Evolutionary conservation across 2,329 filamentous ascomycete genomes (phyloP), one percentile per base, ranked within the genome.

Genomic region (Beauveria pseudobassiana): DNA sequence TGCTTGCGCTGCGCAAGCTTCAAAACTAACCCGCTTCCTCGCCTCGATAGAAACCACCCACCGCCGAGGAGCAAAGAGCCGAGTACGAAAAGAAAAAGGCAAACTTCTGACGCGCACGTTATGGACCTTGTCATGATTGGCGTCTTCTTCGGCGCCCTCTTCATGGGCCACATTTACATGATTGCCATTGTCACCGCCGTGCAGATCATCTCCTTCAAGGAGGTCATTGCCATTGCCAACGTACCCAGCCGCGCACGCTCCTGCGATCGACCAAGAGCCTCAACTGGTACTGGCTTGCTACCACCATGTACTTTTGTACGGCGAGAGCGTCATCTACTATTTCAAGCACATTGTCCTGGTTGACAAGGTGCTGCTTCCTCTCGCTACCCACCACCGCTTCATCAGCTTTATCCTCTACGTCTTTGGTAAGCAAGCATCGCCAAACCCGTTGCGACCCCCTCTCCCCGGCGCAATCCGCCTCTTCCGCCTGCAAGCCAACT

Each of bases 241-340:
- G 91, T 98, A 8, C 93, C 95, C 59, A 96, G 91, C 74, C 87
- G 90, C 70, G 93, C 93, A 65, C 88, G 93, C 71, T 91, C 93
- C 82, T 99, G 64, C 89, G 89, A 63, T 96, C 96, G 69, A 97
- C 93, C 67, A 97, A 97, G 80, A 92, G 91, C 67, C 80, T 99
- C 69, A 98, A 98, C 77, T 99, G 95, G 95, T 99, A 99, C 76
- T 99, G 96, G 80, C 83, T 99, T 59, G 95, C 92, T n/a, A 91
- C 90, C 28, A 96, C 93, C 68, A 98, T 99, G 93, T 99, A 99
- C 81, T 99, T 96, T 82, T 99, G 56, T 99, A 99, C 73, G 95
- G 95, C 72, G 95, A 99, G 78, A 97, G 91, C 70, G 93, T 99
- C 71, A 96, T 99, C 71, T 99, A 99, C 80, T 99, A 99, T 78